Percentiles rank a stretch among this genome's conserved stretches.
Evolutionary conservation across 2,329 filamentous ascomycete genomes (phyloP).

Genomic region (Sordariomycetes sp.): DNA sequence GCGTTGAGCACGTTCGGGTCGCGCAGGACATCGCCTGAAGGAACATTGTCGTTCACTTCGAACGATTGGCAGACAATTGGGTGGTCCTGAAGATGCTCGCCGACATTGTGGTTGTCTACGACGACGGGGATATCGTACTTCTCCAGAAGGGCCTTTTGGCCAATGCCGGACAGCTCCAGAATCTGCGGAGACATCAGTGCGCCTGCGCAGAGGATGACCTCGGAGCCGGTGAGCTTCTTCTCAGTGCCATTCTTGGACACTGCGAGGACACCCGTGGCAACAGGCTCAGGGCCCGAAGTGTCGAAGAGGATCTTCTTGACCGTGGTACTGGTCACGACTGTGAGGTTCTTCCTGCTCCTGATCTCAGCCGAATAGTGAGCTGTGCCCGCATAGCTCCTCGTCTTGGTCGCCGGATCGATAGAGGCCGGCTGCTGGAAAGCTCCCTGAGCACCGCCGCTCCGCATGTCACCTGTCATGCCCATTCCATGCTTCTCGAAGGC

Average conservation of each 20-base stretch:
- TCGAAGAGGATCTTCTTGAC: constrained; percentile 22
- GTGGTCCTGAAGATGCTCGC: constrained; percentile 55
- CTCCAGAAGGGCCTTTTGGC: constrained; percentile 41
- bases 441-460: constrained; percentile 17
- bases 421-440: constrained; percentile 21
- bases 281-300: constrained; percentile 7
- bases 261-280: constrained; percentile 23
- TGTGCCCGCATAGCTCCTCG: constrained; percentile 20
- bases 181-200: constrained; percentile 57
- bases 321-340: constrained; percentile 20
- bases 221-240: constrained; percentile 16
- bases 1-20: constrained; percentile 30
- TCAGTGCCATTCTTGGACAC: constrained; percentile 11
- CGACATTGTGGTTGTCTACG: constrained; percentile 51
- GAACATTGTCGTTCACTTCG: constrained; percentile 30
- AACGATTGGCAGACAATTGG: constrained; percentile 39
- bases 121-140: constrained; percentile 43
- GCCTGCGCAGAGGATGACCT: constrained; percentile 40
- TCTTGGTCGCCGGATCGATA: constrained; percentile 19
- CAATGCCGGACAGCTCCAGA: constrained; percentile 56
- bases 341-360: constrained; percentile 21
- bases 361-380: constrained; percentile 23
- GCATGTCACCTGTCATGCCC: constrained; percentile 20
- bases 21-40: constrained; percentile 21
- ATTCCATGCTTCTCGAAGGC: constrained; percentile 23